These are phyloP conservation scores for Raddia guianensis DNA, from an alignment of 176 grass and related monocot genomes.

Conservation along the genomic window DNA sequence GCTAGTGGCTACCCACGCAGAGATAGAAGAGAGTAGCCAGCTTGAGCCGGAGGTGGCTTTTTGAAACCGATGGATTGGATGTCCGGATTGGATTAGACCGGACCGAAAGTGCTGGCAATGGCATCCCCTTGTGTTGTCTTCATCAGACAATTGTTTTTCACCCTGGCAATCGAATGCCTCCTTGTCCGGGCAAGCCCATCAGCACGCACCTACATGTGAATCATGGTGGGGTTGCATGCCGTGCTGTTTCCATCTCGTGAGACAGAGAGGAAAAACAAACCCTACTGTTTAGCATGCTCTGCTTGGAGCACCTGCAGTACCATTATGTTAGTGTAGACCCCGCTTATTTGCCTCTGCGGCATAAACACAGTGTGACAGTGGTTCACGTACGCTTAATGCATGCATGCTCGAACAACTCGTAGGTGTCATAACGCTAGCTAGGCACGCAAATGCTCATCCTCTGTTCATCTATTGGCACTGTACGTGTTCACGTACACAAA, in stretches of 20 bases:
- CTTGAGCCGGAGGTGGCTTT: slow-evolving; percentile 16
- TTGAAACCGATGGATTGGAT: slow-evolving; percentile 32
- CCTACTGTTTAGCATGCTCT: not conserved
- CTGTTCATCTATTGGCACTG: no score
- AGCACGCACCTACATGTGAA: not conserved
- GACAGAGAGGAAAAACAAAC: slow-evolving; percentile 6
- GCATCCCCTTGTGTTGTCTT: slow-evolving; percentile 42
- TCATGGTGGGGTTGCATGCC: slow-evolving; percentile 24
- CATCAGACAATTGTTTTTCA: slow-evolving; percentile 32
- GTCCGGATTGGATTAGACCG: slow-evolving; percentile 38
- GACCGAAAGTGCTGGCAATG: slow-evolving; percentile 29
- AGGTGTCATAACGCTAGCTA: no score
- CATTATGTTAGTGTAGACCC: not conserved
- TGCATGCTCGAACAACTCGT: no score
- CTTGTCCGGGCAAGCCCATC: not conserved
- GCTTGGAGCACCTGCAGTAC: not conserved
- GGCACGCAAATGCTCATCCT: no score
- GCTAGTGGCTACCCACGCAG: not conserved
- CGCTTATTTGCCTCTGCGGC: not conserved
- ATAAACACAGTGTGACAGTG: no score
- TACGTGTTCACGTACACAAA: no score
- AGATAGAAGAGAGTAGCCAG: not conserved
- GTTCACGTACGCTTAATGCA: no score
- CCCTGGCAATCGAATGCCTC: slow-evolving; percentile 33
- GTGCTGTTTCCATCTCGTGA: slow-evolving; percentile 5